phyloP scores from a whole-genome alignment of 805 yeast genomes.

The Cyberlindnera galapagoensis region DNA sequence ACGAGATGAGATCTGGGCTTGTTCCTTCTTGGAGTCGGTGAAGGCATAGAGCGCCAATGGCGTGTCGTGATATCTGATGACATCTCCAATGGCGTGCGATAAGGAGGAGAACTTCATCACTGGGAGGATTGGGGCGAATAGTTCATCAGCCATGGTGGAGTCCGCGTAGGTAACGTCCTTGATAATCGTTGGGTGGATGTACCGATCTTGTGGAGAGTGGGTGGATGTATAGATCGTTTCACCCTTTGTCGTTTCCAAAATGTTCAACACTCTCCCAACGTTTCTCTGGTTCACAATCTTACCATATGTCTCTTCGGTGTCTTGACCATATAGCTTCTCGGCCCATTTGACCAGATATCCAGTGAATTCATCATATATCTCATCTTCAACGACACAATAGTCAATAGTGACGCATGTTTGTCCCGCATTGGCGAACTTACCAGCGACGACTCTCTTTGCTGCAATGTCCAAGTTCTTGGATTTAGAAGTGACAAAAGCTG shows the following conservation, averaged over 20 bases:
- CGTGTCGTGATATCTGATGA: conserved; percentile 50
- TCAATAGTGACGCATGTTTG: conserved; percentile 91
- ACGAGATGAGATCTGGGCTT: conserved; percentile 38
- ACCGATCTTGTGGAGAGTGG: conserved; percentile 32
- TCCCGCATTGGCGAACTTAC: conserved; percentile 74
- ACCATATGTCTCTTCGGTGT: conserved; percentile 32
- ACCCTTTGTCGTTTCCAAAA: conserved; percentile 47
- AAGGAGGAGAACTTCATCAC: conserved; percentile 47
- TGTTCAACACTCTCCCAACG: conserved; percentile 37
- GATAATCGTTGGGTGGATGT: conserved; percentile 66
- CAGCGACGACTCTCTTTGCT: conserved; percentile 67
- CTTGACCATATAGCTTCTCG: conserved; percentile 38
- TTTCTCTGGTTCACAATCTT: conserved; percentile 56
- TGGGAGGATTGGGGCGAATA: conserved; percentile 85
- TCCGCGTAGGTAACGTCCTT: conserved; percentile 58
- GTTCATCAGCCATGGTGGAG: conserved; percentile 63
- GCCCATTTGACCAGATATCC: conserved; percentile 30
- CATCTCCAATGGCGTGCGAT: conserved; percentile 34
- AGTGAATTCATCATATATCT: conserved; percentile 46
- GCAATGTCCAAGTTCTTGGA: conserved; percentile 37
- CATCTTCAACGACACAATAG: conserved; percentile 60
- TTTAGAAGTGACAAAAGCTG: conserved; percentile 58
- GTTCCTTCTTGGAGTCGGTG: conserved; percentile 39
- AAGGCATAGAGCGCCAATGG: conserved; percentile 80
- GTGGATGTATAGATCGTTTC: conserved; percentile 27